Evolutionary conservation across 306 rosid species (phyloP).

Genomic region (Prosopis cineraria): DNA sequence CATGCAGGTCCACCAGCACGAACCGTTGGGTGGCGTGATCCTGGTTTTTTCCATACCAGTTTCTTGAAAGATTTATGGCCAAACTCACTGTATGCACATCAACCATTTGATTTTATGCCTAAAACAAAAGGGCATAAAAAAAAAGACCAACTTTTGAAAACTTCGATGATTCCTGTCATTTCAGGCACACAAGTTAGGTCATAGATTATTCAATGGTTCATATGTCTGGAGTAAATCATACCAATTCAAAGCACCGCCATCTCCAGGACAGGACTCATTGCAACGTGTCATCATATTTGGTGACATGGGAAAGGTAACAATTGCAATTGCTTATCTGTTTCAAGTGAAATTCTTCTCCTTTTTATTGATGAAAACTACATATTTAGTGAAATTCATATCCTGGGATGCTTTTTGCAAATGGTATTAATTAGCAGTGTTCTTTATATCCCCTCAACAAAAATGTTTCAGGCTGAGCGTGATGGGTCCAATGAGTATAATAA

Average conservation of each 20-base stretch:
- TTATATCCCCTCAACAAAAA: neutral
- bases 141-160: neutral
- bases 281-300: constrained; percentile 82
- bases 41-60: constrained; percentile 84
- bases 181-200: constrained; percentile 60
- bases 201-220: constrained; percentile 43
- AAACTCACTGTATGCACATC: constrained; percentile 43
- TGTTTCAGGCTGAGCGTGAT: constrained; percentile 81
- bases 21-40: constrained; percentile 89
- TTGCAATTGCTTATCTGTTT: neutral
- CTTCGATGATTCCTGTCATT: neutral
- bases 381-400: too few relatives aligned
- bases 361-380: too few relatives aligned
- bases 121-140: neutral
- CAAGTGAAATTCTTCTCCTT: neutral
- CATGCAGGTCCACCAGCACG: constrained; percentile 68
- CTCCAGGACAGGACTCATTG: constrained; percentile 75
- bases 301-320: constrained; percentile 85
- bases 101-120: constrained; percentile 12
- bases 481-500: constrained; percentile 78
- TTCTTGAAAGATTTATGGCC: constrained; percentile 75
- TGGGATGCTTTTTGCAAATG: too few relatives aligned
- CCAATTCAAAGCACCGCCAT: constrained; percentile 72
- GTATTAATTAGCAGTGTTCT: too few relatives aligned
- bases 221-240: constrained; percentile 57